Percentiles rank a stretch among this genome's conserved stretches.
phyloP scores from a whole-genome alignment of 176 grass and related monocot species.

The Aegilops sharonensis region DNA sequence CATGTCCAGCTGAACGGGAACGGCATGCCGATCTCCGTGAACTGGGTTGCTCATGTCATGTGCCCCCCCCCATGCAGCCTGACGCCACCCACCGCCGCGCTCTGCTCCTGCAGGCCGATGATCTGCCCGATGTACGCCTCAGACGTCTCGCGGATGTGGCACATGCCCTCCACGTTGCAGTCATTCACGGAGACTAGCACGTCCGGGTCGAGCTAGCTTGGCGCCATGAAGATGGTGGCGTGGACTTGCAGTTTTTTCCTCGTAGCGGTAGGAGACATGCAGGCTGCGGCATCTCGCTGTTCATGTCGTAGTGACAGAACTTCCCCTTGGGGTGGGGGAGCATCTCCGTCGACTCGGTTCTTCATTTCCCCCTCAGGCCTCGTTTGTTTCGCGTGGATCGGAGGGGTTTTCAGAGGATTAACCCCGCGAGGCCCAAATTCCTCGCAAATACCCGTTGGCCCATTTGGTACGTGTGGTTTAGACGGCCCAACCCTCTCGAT shows the following conservation, averaged over 20 bases:
- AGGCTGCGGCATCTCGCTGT: slow-evolving; percentile 75
- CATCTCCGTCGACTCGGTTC: no score
- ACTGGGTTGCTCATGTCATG: slow-evolving; percentile 42
- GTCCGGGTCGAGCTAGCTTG: slow-evolving; percentile 18
- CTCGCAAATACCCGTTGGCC: no score
- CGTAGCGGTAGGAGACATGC: slow-evolving; percentile 68
- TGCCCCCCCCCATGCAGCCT: slow-evolving; percentile 60
- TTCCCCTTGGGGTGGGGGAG: slow-evolving; percentile 50
- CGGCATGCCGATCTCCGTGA: slow-evolving; percentile 61
- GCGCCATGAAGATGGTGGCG: slow-evolving; percentile 60
- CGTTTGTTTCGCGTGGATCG: no score
- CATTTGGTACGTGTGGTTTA: no score
- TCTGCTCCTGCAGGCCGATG: slow-evolving; percentile 63
- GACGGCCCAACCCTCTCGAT: no score
- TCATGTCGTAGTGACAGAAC: slow-evolving; percentile 79
- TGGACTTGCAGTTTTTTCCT: slow-evolving; percentile 60
- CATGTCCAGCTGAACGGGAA: slow-evolving; percentile 89
- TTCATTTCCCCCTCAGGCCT: no score
- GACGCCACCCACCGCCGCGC: slow-evolving; percentile 58
- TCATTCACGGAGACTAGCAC: slow-evolving; percentile 77
- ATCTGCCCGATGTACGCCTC: slow-evolving; percentile 75
- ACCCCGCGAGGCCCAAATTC: no score
- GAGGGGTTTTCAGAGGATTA: no score
- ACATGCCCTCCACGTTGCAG: slow-evolving; percentile 74
- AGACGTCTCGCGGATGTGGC: slow-evolving; percentile 36